Evolutionary conservation across 2,329 filamentous ascomycete genomes (phyloP).

Genomic region (Teratosphaeria viscida): DNA sequence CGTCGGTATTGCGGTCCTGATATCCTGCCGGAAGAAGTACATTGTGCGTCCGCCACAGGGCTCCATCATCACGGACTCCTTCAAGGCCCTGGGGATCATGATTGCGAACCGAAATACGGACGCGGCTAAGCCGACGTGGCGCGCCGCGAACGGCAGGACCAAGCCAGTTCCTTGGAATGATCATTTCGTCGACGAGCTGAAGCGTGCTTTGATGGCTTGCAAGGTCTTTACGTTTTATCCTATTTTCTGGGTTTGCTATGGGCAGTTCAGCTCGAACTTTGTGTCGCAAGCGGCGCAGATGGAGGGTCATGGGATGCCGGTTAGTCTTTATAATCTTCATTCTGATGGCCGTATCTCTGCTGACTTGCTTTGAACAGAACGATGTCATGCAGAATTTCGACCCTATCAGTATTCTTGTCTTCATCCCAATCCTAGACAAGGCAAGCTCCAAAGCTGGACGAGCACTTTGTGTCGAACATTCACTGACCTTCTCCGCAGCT

Average conservation of each 20-base stretch:
- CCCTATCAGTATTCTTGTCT: conserved; percentile 35
- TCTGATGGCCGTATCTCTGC: background rate
- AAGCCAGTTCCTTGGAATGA: conserved; percentile 52
- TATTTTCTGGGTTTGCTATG: conserved; percentile 36
- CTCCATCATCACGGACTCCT: conserved; percentile 55
- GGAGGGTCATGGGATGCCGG: conserved; percentile 33
- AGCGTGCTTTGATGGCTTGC: conserved; percentile 55
- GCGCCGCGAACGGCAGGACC: conserved; percentile 40
- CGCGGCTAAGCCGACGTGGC: conserved; percentile 57
- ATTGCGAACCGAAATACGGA: conserved; percentile 45
- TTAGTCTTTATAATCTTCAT: background rate
- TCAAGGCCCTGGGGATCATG: conserved; percentile 50
- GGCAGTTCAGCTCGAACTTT: conserved; percentile 33
- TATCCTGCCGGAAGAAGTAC: conserved; percentile 26
- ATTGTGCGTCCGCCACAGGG: conserved; percentile 46
- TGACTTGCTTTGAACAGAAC: conserved; percentile 24
- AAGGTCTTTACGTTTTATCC: conserved; percentile 51
- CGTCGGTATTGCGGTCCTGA: conserved; percentile 47
- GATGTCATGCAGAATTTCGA: conserved; percentile 41
- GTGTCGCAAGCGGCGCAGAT: conserved; percentile 39
- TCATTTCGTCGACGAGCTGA: conserved; percentile 61
- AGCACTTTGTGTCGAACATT: too few species aligned
- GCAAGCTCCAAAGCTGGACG: too few species aligned
- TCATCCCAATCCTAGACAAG: conserved; percentile 37
- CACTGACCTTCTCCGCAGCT: conserved; percentile 7